Base-by-base conservation (phyloP, 495 filamentous ascomycete genomes). In the Penicillium bialowiezense region DNA sequence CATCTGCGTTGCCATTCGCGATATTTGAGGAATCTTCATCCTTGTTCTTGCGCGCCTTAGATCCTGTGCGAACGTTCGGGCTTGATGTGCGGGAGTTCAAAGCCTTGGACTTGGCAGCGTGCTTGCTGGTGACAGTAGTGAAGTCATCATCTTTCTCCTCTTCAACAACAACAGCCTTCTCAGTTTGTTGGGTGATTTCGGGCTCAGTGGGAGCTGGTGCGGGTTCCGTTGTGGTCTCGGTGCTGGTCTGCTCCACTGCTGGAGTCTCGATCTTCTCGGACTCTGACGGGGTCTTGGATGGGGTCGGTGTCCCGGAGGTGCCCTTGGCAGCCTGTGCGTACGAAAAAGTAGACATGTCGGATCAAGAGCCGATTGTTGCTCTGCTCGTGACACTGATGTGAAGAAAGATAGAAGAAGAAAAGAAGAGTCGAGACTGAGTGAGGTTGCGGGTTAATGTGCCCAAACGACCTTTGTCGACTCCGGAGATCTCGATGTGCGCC, bases 321-420 rank as follows among this genome's bases (percentile, higher is more conserved):
- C 89, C 88, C 69, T 89, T 91, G 21, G 92, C 93, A 62, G 92
- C 92, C 76, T 96, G 90, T 48, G 92, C 92, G 71, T 98, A 98
- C 34, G 93, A 96, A 69, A 96, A 95, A 45, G 66, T 64, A 56
- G 71, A 51, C 54, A 56, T 56, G 29, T 55, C 23, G 53, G 10
- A 37, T 38, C 15, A 33, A 14, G 45, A 49, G 45, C 58, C 60
- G 46, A 54, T 51, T 17, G 46, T 52, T 49, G 44, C 24, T 56
- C 44, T 38, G 42, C 38, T 60, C 37, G 36, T 49, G 24, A 34
- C 28, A 28, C n/a, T n/a, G 20, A n/a, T 40, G 51, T 26, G 35
- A 24, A 51, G 39, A 58, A 56, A 45, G 52, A 31, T 47, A 26
- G 23, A 26, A 26, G 23, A 26, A 26, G 8, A 26, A 26, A 26